A percentile compares a stretch with the other conserved stretches of the same genome.
These are phyloP conservation scores for Cornus kousa DNA, from an alignment of 148 eudicot species.

Conservation along the genomic window DNA sequence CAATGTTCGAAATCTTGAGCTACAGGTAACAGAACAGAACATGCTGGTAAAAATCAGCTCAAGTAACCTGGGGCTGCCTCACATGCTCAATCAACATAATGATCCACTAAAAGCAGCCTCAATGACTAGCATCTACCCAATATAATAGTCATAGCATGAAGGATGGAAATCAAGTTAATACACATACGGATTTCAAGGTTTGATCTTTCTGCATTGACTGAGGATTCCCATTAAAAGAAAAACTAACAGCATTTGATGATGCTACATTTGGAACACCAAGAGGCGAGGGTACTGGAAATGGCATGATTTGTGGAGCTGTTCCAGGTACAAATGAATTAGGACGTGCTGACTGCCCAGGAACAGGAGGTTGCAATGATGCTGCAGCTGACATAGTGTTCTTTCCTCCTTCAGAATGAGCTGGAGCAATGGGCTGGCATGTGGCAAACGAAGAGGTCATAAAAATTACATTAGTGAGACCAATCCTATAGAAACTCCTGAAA, in stretches of 20 bases:
- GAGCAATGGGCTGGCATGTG: conserved; percentile 16
- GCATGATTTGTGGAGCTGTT: conserved; percentile 18
- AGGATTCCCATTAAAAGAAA: conserved; percentile 30
- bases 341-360: conserved; percentile 29
- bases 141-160: too few species aligned
- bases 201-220: conserved; percentile 23
- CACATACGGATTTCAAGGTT: conserved; percentile 20
- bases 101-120: too few species aligned
- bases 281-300: conserved; percentile 22
- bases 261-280: conserved; percentile 20
- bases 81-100: too few species aligned
- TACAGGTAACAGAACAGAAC: not conserved
- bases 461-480: not conserved
- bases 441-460: conserved; percentile 2
- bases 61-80: too few species aligned
- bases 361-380: conserved; percentile 32
- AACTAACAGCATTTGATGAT: conserved; percentile 27
- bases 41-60: not conserved
- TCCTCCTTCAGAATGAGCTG: conserved; percentile 11
- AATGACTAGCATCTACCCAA: too few species aligned
- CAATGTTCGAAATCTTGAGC: not conserved
- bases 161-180: not conserved
- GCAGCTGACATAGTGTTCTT: conserved; percentile 18
- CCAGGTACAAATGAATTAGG: conserved; percentile 28
- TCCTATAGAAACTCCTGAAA: conserved; percentile 2